phyloP scores from a whole-genome alignment of 768 basidiomycete species.

The Pisolithus albus region DNA sequence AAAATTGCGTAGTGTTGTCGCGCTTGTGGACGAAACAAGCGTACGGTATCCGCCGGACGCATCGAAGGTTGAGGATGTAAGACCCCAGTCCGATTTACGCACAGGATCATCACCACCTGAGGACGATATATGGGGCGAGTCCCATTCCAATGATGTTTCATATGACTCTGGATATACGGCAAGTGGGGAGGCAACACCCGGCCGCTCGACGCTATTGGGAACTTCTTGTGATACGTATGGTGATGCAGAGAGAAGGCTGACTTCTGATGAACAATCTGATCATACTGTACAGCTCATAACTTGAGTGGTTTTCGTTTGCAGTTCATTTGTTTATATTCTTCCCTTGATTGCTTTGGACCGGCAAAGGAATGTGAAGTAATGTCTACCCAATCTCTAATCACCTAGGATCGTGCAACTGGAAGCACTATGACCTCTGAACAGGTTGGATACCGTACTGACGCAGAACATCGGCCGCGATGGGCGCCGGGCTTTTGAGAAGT shows the following conservation, averaged over 20 bases:
- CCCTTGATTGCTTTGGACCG: constrained; percentile 1
- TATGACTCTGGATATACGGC: constrained; percentile 1
- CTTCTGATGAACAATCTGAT: constrained; percentile 20
- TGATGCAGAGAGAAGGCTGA: constrained; percentile 15
- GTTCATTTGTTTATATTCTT: constrained; percentile 6
- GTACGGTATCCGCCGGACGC: constrained; percentile 13
- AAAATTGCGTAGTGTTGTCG: constrained; percentile 66
- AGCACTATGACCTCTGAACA: constrained; percentile 5
- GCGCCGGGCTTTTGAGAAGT: constrained; percentile 83
- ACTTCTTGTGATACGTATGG: constrained; percentile 17
- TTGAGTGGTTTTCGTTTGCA: constrained; percentile 6
- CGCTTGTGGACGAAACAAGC: constrained; percentile 61
- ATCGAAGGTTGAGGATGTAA: constrained; percentile 4
- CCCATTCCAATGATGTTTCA: neutral
- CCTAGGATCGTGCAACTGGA: too few relatives aligned
- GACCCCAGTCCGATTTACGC: constrained; percentile 11
- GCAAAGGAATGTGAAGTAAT: constrained; percentile 4
- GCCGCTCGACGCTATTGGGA: constrained; percentile 31
- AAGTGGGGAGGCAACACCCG: constrained; percentile 41
- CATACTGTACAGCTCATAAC: constrained; percentile 21
- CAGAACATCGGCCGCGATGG: constrained; percentile 45
- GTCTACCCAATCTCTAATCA: neutral
- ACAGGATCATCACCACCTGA: constrained; percentile 19
- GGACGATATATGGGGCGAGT: neutral
- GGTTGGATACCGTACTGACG: constrained; percentile 58